Evolutionary conservation across 768 basidiomycete genomes (phyloP).

Genomic region (Phlebiopsis flavidoalba): DNA sequence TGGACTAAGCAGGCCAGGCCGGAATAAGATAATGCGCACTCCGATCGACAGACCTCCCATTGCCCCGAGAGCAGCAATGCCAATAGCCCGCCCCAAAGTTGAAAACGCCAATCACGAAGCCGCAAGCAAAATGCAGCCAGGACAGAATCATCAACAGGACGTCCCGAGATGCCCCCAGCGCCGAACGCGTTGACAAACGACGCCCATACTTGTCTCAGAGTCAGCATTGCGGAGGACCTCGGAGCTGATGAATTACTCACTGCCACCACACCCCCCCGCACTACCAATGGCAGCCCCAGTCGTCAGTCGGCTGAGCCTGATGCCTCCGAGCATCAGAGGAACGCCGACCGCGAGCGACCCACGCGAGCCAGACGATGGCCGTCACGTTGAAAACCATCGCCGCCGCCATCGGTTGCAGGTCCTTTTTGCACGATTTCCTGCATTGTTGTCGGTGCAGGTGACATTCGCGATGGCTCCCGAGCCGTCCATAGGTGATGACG

Average conservation of each 20-base stretch:
- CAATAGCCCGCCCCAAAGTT: constrained; percentile 43
- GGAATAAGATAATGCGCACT: constrained; percentile 47
- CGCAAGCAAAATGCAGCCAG: constrained; percentile 35
- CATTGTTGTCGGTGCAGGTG: constrained; percentile 39
- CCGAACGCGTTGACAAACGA: constrained; percentile 54
- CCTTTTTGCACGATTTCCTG: constrained; percentile 47
- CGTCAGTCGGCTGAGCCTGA: constrained; percentile 52
- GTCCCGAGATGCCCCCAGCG: constrained; percentile 38
- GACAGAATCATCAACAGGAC: constrained; percentile 47
- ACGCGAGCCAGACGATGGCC: constrained; percentile 55
- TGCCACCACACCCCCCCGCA: constrained; percentile 38
- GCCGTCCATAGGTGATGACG: constrained; percentile 13
- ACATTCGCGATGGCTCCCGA: constrained; percentile 35
- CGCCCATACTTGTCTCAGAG: constrained; percentile 45
- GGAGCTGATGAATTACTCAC: constrained; percentile 13
- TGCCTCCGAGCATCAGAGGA: constrained; percentile 51
- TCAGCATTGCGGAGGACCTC: not conserved
- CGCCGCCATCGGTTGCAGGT: constrained; percentile 53
- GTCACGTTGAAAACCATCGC: constrained; percentile 38
- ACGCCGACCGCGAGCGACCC: constrained; percentile 45
- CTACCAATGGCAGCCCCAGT: constrained; percentile 50
- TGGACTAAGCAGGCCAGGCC: constrained; percentile 43
- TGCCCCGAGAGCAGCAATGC: constrained; percentile 41
- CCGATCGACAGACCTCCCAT: constrained; percentile 55
- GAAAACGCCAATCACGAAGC: too few species aligned